Evolutionary conservation across 208 protist species (phyloP).

Genomic region (Lotmaria passim): DNA sequence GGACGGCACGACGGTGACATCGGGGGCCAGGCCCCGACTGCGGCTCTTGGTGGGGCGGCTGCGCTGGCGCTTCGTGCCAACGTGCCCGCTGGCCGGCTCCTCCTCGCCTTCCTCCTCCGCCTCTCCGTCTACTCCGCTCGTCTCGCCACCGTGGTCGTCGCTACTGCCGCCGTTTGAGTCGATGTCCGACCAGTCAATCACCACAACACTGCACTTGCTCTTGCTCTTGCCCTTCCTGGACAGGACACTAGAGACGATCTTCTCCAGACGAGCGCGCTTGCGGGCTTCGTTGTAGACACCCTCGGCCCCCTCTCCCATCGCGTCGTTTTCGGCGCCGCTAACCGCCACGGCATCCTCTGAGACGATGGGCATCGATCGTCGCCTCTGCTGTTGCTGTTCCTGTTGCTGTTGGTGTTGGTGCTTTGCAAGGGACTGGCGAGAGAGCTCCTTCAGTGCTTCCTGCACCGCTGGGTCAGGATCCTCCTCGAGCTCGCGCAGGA

Average conservation of each 20-base stretch:
- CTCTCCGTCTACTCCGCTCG: slow-evolving; percentile 6
- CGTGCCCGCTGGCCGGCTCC: neutral
- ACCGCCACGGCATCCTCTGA: slow-evolving; percentile 37
- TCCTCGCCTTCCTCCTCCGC: slow-evolving; percentile 17
- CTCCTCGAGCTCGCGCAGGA: slow-evolving; percentile 49
- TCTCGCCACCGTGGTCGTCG: slow-evolving; percentile 1
- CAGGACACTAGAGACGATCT: slow-evolving; percentile 72
- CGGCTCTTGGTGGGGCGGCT: slow-evolving; percentile 29
- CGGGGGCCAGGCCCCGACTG: slow-evolving; percentile 12
- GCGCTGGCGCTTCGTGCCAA: slow-evolving; percentile 21
- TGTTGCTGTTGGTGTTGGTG: slow-evolving; percentile 19
- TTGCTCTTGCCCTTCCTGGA: slow-evolving; percentile 52
- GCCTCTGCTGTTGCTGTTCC: slow-evolving; percentile 32
- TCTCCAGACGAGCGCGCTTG: slow-evolving; percentile 66
- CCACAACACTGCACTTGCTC: slow-evolving; percentile 83
- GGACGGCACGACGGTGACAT: slow-evolving; percentile 21
- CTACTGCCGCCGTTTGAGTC: slow-evolving; percentile 40
- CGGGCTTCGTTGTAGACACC: slow-evolving; percentile 23
- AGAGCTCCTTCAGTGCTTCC: slow-evolving; percentile 53
- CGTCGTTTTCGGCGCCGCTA: slow-evolving; percentile 25
- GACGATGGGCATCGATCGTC: slow-evolving; percentile 56
- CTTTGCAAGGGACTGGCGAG: slow-evolving; percentile 30
- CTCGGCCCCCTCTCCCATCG: slow-evolving; percentile 25
- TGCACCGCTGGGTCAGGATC: slow-evolving; percentile 64
- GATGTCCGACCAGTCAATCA: slow-evolving; percentile 83